Evolutionary conservation across 2,329 filamentous ascomycete species (phyloP).

Genomic region (Fusarium pininemorale): DNA sequence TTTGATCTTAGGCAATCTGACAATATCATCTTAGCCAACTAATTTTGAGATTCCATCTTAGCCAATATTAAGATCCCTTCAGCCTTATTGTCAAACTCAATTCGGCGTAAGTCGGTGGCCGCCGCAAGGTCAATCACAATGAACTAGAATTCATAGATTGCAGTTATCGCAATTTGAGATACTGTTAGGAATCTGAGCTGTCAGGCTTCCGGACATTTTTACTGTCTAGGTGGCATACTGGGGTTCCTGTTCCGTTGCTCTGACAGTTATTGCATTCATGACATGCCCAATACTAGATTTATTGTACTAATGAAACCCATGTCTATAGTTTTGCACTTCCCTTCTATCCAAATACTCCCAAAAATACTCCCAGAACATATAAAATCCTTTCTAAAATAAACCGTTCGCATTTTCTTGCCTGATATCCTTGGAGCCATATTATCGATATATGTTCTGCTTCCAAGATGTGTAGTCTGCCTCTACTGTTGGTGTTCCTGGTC

Average conservation of each 20-base stretch:
- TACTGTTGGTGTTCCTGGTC: not conserved
- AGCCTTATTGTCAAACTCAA: not conserved
- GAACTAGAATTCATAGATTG: not conserved
- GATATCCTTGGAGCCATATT: not conserved
- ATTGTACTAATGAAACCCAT: not conserved
- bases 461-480: not conserved
- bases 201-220: not conserved
- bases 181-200: not conserved
- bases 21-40: too few species aligned
- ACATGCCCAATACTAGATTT: not conserved
- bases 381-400: not conserved
- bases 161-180: not conserved
- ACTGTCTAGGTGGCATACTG: accelerated
- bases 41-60: too few species aligned
- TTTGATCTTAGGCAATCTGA: not conserved
- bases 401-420: not conserved
- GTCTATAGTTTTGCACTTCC: not conserved
- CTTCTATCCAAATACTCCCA: not conserved
- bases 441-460: not conserved
- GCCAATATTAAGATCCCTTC: not conserved
- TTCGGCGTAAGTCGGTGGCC: not conserved
- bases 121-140: not conserved
- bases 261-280: not conserved
- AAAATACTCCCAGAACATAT: not conserved
- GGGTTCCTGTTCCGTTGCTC: not conserved